Evolutionary conservation across 2,329 filamentous ascomycete species (phyloP), one percentile per base, ranked within the genome.

Genomic region (Cercospora sp.): DNA sequence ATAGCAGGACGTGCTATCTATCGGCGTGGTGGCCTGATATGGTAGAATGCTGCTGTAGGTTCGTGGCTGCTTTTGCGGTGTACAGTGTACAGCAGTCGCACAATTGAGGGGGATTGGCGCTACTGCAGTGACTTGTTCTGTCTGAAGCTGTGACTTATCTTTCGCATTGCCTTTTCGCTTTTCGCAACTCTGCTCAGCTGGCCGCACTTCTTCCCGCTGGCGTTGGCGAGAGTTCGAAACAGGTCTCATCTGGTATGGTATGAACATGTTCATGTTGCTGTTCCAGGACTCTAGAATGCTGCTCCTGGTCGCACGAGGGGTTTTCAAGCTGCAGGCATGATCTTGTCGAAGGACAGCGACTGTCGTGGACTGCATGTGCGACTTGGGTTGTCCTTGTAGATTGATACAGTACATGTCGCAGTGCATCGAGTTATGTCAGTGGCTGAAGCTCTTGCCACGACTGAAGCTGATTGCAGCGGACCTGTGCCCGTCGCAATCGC

Each of bases 31-130:
- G 45, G n/a, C 18, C 45, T 20, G 45, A 20, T 12, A 5, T 20
- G 20, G 18, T 9, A 23, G 9, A 18, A 10, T 28, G 23, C 51
- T n/a, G 51, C 23, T 10, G 23, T 30, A 55, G 23, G 23, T 57
- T 31, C 53, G 13, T 57, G 53, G 53, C 53, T 57, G 53, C 53
- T 57, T 57, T 57, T 57, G 53, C 53, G 53, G 53, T 57, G 53
- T 57, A 30, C 53, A 26, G 4, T 31, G 53, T 31, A 30, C 53
- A 28, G 5, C 53, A 31, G 23, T 28, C 28, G 53, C 53, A 9
- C 18, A 20, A 12, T 20, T 48, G 42, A 48, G 42, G 42, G 18
- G n/a, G 5, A 5, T 9, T 48, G 7, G 42, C 42, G 42, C 42
- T 48, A 48, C 42, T 48, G 42, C 42, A 48, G 42, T 48, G 42